Conservation (phyloP, 345 rosid genomes). For the Mallotus nudiflorus region DNA sequence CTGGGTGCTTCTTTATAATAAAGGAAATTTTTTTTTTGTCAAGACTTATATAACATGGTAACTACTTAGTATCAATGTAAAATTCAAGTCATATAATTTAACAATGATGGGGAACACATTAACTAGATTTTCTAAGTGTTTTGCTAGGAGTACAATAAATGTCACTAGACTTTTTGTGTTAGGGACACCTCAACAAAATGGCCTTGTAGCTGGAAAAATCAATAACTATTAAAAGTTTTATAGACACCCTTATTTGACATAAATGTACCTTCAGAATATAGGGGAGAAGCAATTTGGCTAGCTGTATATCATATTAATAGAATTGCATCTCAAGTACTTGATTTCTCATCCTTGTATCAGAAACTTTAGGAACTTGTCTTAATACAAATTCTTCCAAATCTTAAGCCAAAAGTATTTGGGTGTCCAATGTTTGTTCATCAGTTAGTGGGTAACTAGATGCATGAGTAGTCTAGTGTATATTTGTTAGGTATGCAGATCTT, state of each 20-base stretch:
- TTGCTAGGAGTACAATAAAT: background rate
- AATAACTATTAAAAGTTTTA: background rate
- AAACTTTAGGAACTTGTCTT: background rate
- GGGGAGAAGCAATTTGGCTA: background rate
- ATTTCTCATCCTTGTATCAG: background rate
- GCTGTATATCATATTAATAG: background rate
- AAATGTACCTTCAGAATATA: background rate
- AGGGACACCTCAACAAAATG: background rate
- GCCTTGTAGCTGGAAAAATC: background rate
- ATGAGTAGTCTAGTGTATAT: background rate
- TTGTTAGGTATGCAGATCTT: background rate
- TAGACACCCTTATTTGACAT: background rate
- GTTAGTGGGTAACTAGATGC: background rate
- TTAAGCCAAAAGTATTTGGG: background rate
- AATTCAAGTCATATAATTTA: background rate
- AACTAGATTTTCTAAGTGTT: background rate
- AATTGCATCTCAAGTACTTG: background rate
- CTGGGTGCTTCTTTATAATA: background rate
- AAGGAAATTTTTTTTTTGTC: background rate
- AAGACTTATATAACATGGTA: background rate
- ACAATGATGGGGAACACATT: background rate
- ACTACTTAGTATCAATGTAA: background rate
- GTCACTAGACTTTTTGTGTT: background rate
- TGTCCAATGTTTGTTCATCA: background rate
- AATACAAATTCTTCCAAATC: background rate